Percentiles rank a stretch among this genome's conserved stretches.
Evolutionary conservation across 306 rosid genomes (phyloP).

Genomic region (Prunus mume): DNA sequence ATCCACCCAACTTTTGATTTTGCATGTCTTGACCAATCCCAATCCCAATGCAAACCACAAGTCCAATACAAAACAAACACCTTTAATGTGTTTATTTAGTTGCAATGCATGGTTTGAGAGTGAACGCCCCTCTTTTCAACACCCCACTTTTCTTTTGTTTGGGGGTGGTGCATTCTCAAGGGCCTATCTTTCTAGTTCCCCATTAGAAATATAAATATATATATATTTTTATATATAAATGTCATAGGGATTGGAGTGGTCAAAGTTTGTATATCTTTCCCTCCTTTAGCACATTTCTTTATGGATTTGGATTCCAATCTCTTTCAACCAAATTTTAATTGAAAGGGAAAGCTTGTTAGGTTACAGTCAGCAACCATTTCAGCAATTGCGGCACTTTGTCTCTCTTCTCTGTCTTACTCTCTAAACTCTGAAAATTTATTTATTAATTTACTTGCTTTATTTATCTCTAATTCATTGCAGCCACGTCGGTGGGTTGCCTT

Average conservation of each 20-base stretch:
- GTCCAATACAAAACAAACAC: slow-evolving; percentile 31
- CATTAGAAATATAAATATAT: no score
- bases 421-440: not conserved
- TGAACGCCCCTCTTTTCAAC: slow-evolving; percentile 11
- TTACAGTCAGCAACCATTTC: slow-evolving; percentile 52
- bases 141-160: not conserved
- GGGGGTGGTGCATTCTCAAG: slow-evolving; percentile 33
- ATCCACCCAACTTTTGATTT: not conserved
- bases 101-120: slow-evolving; percentile 17
- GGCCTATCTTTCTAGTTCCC: slow-evolving; percentile 32
- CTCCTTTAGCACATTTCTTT: slow-evolving; percentile 37
- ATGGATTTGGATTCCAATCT: slow-evolving; percentile 58
- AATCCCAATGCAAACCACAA: not conserved
- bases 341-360: slow-evolving; percentile 34
- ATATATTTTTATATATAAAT: not conserved
- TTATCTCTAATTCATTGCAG: not conserved
- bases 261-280: slow-evolving; percentile 43
- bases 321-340: slow-evolving; percentile 44
- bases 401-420: slow-evolving; percentile 5
- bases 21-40: not conserved
- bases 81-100: not conserved
- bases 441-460: not conserved
- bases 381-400: slow-evolving; percentile 46
- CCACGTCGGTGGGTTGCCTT: not conserved
- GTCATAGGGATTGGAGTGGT: slow-evolving; percentile 49